Evolutionary conservation across 805 yeast species (phyloP).

Genomic region (Pichia eremophila): DNA sequence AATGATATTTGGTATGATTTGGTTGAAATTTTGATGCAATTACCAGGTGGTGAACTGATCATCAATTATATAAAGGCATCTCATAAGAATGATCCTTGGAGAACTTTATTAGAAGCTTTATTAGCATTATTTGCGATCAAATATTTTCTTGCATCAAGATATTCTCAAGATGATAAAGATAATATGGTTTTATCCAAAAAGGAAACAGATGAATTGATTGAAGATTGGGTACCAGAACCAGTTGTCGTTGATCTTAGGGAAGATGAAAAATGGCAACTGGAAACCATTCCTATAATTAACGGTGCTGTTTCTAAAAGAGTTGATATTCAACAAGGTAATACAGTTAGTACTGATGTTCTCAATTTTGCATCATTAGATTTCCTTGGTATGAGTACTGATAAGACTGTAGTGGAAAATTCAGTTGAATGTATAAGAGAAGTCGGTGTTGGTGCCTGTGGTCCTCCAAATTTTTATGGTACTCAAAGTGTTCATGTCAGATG

Average conservation of each 20-base stretch:
- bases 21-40: constrained; percentile 13
- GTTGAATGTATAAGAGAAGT: constrained; percentile 48
- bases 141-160: constrained; percentile 72
- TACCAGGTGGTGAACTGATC: constrained; percentile 52
- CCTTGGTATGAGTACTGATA: constrained; percentile 47
- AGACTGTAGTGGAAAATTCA: constrained; percentile 42
- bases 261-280: constrained; percentile 52
- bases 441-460: constrained; percentile 98
- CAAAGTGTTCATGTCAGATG: constrained; percentile 82
- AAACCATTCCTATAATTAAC: constrained; percentile 51
- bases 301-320: constrained; percentile 39
- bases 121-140: constrained; percentile 74
- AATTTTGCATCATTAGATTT: constrained; percentile 71
- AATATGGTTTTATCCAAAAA: constrained; percentile 46
- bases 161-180: constrained; percentile 65
- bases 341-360: constrained; percentile 30
- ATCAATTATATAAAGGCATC: constrained; percentile 73
- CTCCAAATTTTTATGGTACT: constrained; percentile 94
- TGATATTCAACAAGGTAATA: constrained; percentile 20
- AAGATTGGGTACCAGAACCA: constrained; percentile 91
- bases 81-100: constrained; percentile 86
- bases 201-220: constrained; percentile 76
- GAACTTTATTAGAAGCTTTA: constrained; percentile 73
- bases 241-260: constrained; percentile 47
- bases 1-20: constrained; percentile 20